These are phyloP conservation scores for Clitoria ternatea DNA, from an alignment of 306 rosid species.

Conservation along the genomic window DNA sequence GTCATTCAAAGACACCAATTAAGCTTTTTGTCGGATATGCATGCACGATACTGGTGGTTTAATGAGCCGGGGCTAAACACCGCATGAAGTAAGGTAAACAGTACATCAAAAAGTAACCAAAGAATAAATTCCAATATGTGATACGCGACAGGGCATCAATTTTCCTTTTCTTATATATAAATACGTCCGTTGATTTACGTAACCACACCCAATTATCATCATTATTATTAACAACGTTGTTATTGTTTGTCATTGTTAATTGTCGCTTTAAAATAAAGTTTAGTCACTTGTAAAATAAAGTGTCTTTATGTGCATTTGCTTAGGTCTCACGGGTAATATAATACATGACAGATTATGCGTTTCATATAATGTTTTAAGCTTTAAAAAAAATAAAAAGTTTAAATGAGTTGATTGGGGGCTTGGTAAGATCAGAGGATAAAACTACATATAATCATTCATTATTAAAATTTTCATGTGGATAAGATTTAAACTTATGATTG, in stretches of 20 bases:
- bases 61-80: slow-evolving; percentile 9
- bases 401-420: too few relatives aligned
- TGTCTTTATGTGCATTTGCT: slow-evolving; percentile 14
- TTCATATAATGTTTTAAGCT: too few relatives aligned
- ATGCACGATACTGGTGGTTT: background rate
- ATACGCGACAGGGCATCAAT: slow-evolving; percentile 18
- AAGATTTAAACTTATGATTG: too few relatives aligned
- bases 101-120: slow-evolving; percentile 7
- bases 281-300: slow-evolving; percentile 18
- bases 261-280: slow-evolving; percentile 17
- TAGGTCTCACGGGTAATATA: background rate
- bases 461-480: too few relatives aligned
- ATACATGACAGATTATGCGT: background rate
- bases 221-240: background rate
- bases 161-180: slow-evolving; percentile 11
- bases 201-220: background rate
- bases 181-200: slow-evolving; percentile 32
- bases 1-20: too few relatives aligned
- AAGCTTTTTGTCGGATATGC: slow-evolving; percentile 43
- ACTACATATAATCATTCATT: too few relatives aligned
- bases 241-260: background rate
- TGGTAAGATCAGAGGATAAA: too few relatives aligned
- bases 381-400: too few relatives aligned
- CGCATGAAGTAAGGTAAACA: slow-evolving; percentile 1
- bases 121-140: slow-evolving; percentile 44